Base-by-base conservation (phyloP, 257 asterid genomes). In the Mentha longifolia region DNA sequence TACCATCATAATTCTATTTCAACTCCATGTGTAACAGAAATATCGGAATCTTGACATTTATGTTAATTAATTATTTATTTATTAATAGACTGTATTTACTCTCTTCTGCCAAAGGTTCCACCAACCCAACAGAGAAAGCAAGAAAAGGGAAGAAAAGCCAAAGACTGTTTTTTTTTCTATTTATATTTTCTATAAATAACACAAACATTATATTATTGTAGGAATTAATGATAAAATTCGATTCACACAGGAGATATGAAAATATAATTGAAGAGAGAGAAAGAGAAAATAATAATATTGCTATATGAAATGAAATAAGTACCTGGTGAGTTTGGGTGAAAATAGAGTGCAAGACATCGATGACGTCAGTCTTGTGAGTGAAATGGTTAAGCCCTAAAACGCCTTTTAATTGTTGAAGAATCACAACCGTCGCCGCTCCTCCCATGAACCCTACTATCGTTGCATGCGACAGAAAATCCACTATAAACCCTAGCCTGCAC, bases 391-490 rank as follows among this genome's bases (percentile, higher is more conserved):
- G 88, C 0, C 98, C 99, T 6, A 95, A 75, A 0, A 95, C 35
- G 19, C 98, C 95, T 72, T 89, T 95, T 1, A 95, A 69, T 74
- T 95, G 99, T 57, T 95, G 99, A 0, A 95, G 83, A 72, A 85
- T 79, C 37, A 95, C 98, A 3, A 94, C 98, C 17, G 99, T 94
- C 0, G 98, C 99, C 1, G 99, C 97, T 45, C 99, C 99, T 0
- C 82, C 93, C 99, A 91, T 94, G 89, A 94, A 94, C 52, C 97
- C 98, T 31, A 94, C 96, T 45, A 94, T 94, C 0, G 98, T 91
- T 70, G 99, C 96, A 79, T 94, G 98, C 45, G 99, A 94, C n/a
- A 94, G 83, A 76, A 94, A 94, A 79, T 94, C 99, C 67, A 91
- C 99, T 0, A 94, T 84, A 50, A 94, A 94, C 80, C 99, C 99